Conservation (phyloP, 1,139 yeast genomes). For the Kluyveromyces marxianus region DNA sequence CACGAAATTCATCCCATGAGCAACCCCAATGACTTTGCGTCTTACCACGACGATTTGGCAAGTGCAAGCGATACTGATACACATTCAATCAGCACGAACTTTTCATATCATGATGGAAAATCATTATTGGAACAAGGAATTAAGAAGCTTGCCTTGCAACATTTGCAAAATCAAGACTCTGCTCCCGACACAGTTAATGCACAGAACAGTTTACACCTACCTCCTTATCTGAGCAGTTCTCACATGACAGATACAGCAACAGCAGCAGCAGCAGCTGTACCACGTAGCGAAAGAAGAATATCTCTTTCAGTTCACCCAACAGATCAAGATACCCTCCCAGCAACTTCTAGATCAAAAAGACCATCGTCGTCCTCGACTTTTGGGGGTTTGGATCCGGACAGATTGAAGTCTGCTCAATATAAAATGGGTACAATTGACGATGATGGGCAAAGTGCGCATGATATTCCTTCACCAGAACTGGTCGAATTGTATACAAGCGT, state of each 20-base stretch:
- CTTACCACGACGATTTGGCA: too few relatives aligned
- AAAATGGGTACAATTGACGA: conserved; percentile 54
- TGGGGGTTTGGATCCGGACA: background rate
- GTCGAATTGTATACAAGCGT: conserved; percentile 65
- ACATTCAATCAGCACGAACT: conserved; percentile 19
- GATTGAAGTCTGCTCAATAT: conserved; percentile 21
- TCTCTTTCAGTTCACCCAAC: conserved; percentile 23
- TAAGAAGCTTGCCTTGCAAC: conserved; percentile 27
- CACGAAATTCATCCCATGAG: too few relatives aligned
- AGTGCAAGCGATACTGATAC: conserved; percentile 2
- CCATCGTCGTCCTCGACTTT: background rate
- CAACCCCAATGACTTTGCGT: too few relatives aligned
- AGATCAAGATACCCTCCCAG: conserved; percentile 23
- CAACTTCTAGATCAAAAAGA: background rate
- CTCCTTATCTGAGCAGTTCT: conserved; percentile 1
- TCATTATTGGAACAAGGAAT: conserved; percentile 26
- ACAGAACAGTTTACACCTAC: background rate
- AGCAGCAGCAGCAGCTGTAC: conserved; percentile 3
- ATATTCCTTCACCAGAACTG: conserved; percentile 62
- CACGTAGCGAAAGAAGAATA: conserved; percentile 16
- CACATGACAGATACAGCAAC: conserved; percentile 1
- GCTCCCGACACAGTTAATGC: background rate
- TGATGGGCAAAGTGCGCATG: conserved; percentile 59
- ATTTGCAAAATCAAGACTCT: conserved; percentile 3
- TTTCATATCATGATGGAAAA: conserved; percentile 29